A percentile compares a stretch with the other conserved stretches of the same genome.
These are phyloP conservation scores for Ganoderma boninense DNA, from an alignment of 1,284 basidiomycete genomes.

Conservation along the genomic window DNA sequence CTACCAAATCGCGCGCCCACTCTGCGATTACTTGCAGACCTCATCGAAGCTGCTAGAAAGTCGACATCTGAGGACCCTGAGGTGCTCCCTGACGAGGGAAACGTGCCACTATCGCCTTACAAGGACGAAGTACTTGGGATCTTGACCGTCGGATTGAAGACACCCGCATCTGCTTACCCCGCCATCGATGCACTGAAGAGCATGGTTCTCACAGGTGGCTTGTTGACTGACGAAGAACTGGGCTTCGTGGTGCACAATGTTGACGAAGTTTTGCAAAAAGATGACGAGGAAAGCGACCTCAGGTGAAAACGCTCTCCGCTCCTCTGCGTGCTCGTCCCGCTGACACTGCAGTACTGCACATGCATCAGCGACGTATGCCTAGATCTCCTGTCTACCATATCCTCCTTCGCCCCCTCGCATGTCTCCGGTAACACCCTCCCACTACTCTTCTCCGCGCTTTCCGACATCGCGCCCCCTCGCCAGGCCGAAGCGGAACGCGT, in stretches of 20 bases:
- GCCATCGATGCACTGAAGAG: slow-evolving; percentile 71
- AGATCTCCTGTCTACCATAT: slow-evolving; percentile 74
- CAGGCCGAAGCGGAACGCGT: slow-evolving; percentile 65
- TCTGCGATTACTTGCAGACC: slow-evolving; percentile 65
- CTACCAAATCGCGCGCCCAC: slow-evolving; percentile 77
- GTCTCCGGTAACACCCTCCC: slow-evolving; percentile 85
- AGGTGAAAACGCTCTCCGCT: slow-evolving; percentile 49
- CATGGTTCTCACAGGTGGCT: slow-evolving; percentile 67
- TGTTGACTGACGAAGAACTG: slow-evolving; percentile 79
- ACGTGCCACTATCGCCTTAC: slow-evolving; percentile 64
- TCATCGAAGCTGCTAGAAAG: slow-evolving; percentile 63
- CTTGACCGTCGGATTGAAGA: slow-evolving; percentile 70
- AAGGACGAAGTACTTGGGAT: slow-evolving; percentile 82
- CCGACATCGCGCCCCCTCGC: slow-evolving; percentile 67
- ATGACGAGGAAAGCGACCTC: slow-evolving; percentile 61
- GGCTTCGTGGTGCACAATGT: slow-evolving; percentile 82
- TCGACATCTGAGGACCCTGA: slow-evolving; percentile 42
- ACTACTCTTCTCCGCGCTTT: slow-evolving; percentile 78
- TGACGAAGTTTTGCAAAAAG: slow-evolving; percentile 72
- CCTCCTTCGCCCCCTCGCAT: slow-evolving; percentile 67
- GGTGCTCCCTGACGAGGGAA: slow-evolving; percentile 36
- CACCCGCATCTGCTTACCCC: slow-evolving; percentile 58
- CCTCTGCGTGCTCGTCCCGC: neutral
- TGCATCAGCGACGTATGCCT: slow-evolving; percentile 70
- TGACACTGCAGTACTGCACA: neutral